Evolutionary conservation across 164 flowering plant genomes (phyloP).

Genomic region (Tetracentron sinense): DNA sequence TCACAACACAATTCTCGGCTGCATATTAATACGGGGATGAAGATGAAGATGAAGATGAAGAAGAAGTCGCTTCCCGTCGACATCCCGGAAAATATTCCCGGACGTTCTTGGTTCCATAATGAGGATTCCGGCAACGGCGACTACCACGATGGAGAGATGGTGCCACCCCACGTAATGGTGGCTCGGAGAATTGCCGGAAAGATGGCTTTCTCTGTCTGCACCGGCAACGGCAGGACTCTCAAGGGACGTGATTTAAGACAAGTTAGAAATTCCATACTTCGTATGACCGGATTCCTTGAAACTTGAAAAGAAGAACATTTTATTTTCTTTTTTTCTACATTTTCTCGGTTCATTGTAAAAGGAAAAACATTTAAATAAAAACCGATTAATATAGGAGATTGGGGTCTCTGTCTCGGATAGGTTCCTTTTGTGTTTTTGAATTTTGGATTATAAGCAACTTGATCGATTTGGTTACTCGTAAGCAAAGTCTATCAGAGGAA

Average conservation of each 20-base stretch:
- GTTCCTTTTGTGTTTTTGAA: no score
- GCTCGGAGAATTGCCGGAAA: conserved; percentile 15
- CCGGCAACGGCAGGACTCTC: conserved; percentile 58
- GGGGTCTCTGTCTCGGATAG: no score
- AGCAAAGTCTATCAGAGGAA: no score
- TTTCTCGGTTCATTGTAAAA: no score
- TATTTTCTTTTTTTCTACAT: no score
- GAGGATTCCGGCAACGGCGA: conserved; percentile 24
- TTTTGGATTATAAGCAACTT: no score
- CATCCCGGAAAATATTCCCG: conserved; percentile 22
- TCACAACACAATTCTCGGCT: no score
- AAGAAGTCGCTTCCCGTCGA: conserved; percentile 27
- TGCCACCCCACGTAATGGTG: conserved; percentile 49
- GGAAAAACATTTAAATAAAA: no score
- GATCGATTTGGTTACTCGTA: no score
- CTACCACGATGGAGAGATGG: conserved; percentile 24
- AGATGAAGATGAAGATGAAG: not conserved
- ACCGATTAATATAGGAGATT: no score
- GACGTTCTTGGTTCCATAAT: conserved; percentile 8
- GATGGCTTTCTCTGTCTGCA: conserved; percentile 54
- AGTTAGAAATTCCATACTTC: conserved; percentile 67
- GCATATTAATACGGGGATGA: no score
- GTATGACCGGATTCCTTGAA: conserved; percentile 68
- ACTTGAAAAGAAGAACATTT: no score
- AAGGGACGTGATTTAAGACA: conserved; percentile 68